phyloP scores from a whole-genome alignment of 495 filamentous ascomycete species.

The Baudoinia panamericana region DNA sequence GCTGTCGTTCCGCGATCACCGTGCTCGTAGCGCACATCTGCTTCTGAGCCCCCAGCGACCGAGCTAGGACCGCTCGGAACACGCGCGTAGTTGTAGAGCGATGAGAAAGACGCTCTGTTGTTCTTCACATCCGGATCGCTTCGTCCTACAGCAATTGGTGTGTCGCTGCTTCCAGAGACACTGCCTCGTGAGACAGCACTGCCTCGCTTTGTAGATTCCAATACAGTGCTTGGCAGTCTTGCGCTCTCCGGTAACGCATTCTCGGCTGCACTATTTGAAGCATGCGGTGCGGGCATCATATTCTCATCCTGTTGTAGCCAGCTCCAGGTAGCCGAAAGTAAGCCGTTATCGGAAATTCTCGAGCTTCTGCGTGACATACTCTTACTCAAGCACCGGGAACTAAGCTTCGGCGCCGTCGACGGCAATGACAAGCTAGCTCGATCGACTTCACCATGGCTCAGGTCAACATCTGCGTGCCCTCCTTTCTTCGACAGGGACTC shows the following conservation, averaged over 20 bases:
- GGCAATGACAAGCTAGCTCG: slow-evolving; percentile 50
- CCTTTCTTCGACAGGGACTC: slow-evolving; percentile 37
- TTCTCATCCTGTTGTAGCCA: background rate
- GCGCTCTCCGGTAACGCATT: background rate
- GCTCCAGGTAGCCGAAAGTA: background rate
- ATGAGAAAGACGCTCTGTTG: slow-evolving; percentile 53
- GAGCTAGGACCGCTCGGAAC: slow-evolving; percentile 31
- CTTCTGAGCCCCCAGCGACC: slow-evolving; percentile 27
- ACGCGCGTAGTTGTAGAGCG: slow-evolving; percentile 38
- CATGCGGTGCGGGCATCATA: background rate
- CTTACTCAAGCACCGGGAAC: background rate
- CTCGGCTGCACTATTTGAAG: background rate
- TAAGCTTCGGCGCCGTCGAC: slow-evolving; percentile 29
- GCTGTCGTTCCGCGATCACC: slow-evolving; percentile 32
- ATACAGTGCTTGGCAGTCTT: background rate
- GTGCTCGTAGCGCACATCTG: slow-evolving; percentile 13
- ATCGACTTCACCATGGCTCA: slow-evolving; percentile 36
- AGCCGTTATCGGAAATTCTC: slow-evolving; percentile 2
- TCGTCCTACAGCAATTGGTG: background rate
- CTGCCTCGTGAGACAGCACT: no score
- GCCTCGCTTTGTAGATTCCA: no score
- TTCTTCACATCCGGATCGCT: slow-evolving; percentile 33
- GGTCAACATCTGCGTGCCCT: slow-evolving; percentile 40
- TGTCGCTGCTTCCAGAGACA: no score
- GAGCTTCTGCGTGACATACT: background rate